A percentile compares a stretch with the other conserved stretches of the same genome.
Evolutionary conservation across 805 yeast genomes (phyloP).

Genomic region (Grigorovia jiainica): DNA sequence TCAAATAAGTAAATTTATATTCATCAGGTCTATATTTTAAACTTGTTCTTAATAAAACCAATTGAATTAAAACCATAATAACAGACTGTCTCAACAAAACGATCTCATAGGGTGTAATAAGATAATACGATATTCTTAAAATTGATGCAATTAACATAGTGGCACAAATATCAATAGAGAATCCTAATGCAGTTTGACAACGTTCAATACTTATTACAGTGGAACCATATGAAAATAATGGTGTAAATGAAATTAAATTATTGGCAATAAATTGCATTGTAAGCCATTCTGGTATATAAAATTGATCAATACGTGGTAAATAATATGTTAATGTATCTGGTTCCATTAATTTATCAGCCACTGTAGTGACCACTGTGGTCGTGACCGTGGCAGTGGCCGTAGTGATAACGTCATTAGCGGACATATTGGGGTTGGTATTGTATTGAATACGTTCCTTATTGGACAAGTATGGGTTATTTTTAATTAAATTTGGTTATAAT

Average conservation of each 20-base stretch:
- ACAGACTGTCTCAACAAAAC: constrained; percentile 69
- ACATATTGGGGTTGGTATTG: no score
- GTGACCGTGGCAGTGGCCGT: no score
- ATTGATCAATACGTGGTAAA: constrained; percentile 33
- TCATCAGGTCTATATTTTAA: constrained; percentile 46
- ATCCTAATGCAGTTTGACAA: constrained; percentile 62
- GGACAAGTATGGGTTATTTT: no score
- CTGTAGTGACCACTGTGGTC: no score
- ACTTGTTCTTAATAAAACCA: constrained; percentile 52
- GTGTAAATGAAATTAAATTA: constrained; percentile 67
- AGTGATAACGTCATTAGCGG: no score
- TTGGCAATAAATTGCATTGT: constrained; percentile 51
- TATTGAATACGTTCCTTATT: no score
- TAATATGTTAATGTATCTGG: constrained; percentile 22
- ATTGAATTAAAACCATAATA: constrained; percentile 78
- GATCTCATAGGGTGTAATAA: constrained; percentile 73
- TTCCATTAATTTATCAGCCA: background rate
- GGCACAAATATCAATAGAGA: constrained; percentile 86
- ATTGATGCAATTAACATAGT: constrained; percentile 77
- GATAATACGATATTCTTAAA: constrained; percentile 64
- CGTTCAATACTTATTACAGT: constrained; percentile 62
- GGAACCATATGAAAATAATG: constrained; percentile 78
- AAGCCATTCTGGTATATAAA: constrained; percentile 40
- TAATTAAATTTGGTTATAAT: no score
- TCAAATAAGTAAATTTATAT: constrained; percentile 31